Percentiles rank a stretch among this genome's conserved stretches.
Conservation (phyloP, 1,284 basidiomycete species). For the Ganoderma sp. region DNA sequence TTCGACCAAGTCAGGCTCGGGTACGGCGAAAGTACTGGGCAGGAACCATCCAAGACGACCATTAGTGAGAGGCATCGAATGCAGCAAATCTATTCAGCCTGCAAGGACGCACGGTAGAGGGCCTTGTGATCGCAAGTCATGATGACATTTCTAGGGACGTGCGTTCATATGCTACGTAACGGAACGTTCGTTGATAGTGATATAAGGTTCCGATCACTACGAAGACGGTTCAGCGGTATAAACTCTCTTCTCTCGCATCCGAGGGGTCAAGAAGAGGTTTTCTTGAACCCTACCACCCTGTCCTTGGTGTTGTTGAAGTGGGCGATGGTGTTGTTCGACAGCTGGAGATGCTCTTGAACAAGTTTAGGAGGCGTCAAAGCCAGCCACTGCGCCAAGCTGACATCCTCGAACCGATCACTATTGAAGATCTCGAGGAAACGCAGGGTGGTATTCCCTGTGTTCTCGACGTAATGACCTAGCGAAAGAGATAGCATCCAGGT, state of each 20-base stretch:
- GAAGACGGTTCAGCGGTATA: not conserved
- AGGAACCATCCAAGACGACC: not conserved
- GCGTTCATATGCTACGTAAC: not conserved
- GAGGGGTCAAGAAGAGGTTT: not conserved
- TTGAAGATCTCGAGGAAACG: slow-evolving; percentile 71
- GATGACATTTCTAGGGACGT: not conserved
- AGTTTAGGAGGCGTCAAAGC: slow-evolving; percentile 64
- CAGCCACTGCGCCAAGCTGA: slow-evolving; percentile 69
- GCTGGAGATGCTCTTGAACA: slow-evolving; percentile 62
- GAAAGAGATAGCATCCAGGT: not conserved
- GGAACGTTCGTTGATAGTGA: not conserved
- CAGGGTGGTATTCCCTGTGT: slow-evolving; percentile 68
- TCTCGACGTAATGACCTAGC: slow-evolving; percentile 70
- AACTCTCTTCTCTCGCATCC: not conserved
- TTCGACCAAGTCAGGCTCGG: not conserved
- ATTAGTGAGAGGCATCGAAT: not conserved
- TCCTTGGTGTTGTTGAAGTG: slow-evolving; percentile 58
- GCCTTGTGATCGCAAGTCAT: not conserved
- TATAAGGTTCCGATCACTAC: not conserved
- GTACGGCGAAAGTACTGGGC: not conserved
- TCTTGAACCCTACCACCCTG: slow-evolving; percentile 46
- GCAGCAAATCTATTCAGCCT: slow-evolving; percentile 1
- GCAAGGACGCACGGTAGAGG: not conserved
- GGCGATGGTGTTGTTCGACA: slow-evolving; percentile 55
- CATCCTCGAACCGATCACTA: slow-evolving; percentile 61